Evolutionary conservation across 2,329 filamentous ascomycete species (phyloP).

Genomic region (Penicillium sp.): DNA sequence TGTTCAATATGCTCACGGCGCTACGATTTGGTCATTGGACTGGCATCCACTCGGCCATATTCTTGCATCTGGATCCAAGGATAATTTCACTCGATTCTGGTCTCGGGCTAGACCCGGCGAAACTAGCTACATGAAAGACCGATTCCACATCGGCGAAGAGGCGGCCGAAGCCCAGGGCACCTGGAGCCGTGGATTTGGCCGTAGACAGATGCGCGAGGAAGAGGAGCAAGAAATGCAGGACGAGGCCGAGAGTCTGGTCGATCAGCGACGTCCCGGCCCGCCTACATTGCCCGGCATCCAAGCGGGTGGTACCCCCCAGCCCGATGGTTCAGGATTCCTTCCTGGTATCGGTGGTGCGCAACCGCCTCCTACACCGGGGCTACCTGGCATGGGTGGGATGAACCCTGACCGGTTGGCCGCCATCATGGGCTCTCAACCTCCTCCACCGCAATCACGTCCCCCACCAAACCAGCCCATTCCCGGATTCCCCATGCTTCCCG

Average conservation of each 20-base stretch:
- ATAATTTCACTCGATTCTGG: slow-evolving; percentile 97
- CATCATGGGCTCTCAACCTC: slow-evolving; percentile 55
- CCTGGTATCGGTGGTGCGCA: slow-evolving; percentile 57
- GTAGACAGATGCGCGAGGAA: slow-evolving; percentile 82
- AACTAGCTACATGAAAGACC: slow-evolving; percentile 81
- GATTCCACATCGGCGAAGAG: slow-evolving; percentile 93
- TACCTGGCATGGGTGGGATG: slow-evolving; percentile 55
- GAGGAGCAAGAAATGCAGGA: slow-evolving; percentile 94
- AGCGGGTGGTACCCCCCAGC: slow-evolving; percentile 59
- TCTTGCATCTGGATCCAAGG: slow-evolving; percentile 92
- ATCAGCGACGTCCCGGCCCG: slow-evolving; percentile 79
- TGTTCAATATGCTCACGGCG: slow-evolving; percentile 86
- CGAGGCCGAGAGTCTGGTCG: slow-evolving; percentile 88
- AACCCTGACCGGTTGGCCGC: slow-evolving; percentile 51
- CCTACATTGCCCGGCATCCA: slow-evolving; percentile 59
- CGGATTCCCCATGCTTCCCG: slow-evolving; percentile 49
- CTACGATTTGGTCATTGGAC: slow-evolving; percentile 95
- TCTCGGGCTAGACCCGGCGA: slow-evolving; percentile 88
- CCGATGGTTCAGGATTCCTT: slow-evolving; percentile 53
- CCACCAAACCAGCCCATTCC: slow-evolving; percentile 43
- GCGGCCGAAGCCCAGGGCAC: slow-evolving; percentile 95
- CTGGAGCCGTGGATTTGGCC: slow-evolving; percentile 80
- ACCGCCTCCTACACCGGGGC: slow-evolving; percentile 43
- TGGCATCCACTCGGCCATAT: slow-evolving; percentile 98
- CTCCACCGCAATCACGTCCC: slow-evolving; percentile 33